These are phyloP conservation scores for Fusarium citri DNA, from an alignment of 2,329 filamentous ascomycete genomes.

Conservation along the genomic window DNA sequence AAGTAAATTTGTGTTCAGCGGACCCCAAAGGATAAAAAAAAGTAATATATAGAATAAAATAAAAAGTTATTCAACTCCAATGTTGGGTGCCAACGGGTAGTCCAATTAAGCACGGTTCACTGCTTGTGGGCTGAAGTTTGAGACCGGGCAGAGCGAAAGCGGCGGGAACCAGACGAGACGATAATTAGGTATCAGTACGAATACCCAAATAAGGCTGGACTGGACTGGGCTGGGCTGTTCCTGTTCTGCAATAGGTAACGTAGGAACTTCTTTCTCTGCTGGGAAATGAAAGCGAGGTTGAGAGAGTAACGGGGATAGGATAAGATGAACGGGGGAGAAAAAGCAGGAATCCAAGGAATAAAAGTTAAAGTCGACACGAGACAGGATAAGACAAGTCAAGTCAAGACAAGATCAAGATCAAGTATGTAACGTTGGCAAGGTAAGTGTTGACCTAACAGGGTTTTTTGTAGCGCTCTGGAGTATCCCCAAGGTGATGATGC, in stretches of 20 bases:
- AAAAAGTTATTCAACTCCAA: slow-evolving; percentile 4
- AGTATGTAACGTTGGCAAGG: slow-evolving; percentile 9
- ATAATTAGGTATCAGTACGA: background rate
- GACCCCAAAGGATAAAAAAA: background rate
- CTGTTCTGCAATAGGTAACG: slow-evolving; percentile 11
- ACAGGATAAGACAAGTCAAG: background rate
- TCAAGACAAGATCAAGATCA: background rate
- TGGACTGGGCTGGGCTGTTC: background rate
- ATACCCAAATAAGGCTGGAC: slow-evolving; percentile 1
- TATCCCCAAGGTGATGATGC: background rate
- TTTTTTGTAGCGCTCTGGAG: slow-evolving; percentile 25
- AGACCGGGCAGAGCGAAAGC: slow-evolving; percentile 41
- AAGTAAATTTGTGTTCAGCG: slow-evolving; percentile 8
- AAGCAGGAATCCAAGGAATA: slow-evolving; percentile 12
- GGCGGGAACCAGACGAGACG: slow-evolving; percentile 17
- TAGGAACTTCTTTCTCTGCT: background rate
- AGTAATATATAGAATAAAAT: slow-evolving; percentile 7
- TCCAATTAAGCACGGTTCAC: slow-evolving; percentile 40
- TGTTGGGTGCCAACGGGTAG: slow-evolving; percentile 12
- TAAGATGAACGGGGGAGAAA: background rate
- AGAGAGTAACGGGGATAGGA: slow-evolving; percentile 4
- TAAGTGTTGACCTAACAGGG: slow-evolving; percentile 23
- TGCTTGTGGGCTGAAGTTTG: slow-evolving; percentile 44
- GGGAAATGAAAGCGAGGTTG: slow-evolving; percentile 4
- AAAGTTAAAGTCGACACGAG: slow-evolving; percentile 10